Base-by-base conservation (phyloP, 345 rosid species). In the Rhodomyrtus tomentosa region DNA sequence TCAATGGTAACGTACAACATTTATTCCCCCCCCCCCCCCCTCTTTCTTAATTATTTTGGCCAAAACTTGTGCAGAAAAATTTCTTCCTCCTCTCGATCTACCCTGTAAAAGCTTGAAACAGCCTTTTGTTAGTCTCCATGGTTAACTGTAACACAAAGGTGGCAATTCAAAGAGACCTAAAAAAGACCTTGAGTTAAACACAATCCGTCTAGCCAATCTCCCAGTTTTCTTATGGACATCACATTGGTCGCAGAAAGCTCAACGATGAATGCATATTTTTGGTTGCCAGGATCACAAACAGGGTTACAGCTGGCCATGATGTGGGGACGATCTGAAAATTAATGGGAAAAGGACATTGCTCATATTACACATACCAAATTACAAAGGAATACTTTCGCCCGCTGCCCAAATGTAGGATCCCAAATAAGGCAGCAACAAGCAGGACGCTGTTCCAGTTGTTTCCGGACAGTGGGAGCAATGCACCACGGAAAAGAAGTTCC, bases 341-440 rank as follows among this genome's bases (percentile, higher is more conserved):
- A 54, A 54, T 3, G n/a, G 56, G 24, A 36, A 68, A 68, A 68
- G 45, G 42, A 68, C 45, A 18, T 68, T 32, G 76, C 36, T 68
- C 42, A 68, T 16, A 8, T 68, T 20, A 68, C 24, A 16, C 76
- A 18, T 95, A 96, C 99, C 98, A 96, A 83, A 92, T 52, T 48
- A 96, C 97, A 68, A 94, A 96, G 58, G 99, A 96, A 85, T 90
- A 95, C 87, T 95, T 96, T 80, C 97, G 93, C 58, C 98, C 95
- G 36, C 90, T 91, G 18, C 99, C 98, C 50, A 95, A 86, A 90
- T 96, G 99, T 32, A 95, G 89, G 85, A 90, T 88, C 76, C 99
- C 98, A 48, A 95, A 97, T 82, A 97, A 36, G 56, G 89, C 50
- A 59, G 96, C 94, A 68, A 92, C 93, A 5, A 55, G 86, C 36